Conservation (phyloP, 352 stramenopile species). For the Phytophthora sp. region DNA sequence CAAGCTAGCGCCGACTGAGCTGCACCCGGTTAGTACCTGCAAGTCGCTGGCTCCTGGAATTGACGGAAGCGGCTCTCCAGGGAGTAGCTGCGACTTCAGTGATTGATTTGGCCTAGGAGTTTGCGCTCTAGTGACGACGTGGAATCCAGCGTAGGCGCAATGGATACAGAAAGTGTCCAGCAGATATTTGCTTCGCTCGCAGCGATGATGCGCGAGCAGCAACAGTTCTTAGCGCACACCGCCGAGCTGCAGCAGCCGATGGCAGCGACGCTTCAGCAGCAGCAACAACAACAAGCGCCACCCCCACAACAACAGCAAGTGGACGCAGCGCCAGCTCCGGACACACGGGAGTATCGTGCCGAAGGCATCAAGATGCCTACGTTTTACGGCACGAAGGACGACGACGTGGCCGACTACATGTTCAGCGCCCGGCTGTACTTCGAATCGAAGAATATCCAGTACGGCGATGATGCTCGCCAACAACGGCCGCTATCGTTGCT, state of each 20-base stretch:
- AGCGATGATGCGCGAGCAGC: slow-evolving; percentile 12
- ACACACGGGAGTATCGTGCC: slow-evolving; percentile 1
- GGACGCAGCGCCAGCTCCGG: background rate
- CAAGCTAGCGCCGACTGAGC: too few species aligned
- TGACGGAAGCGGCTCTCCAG: too few species aligned
- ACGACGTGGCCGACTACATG: slow-evolving; percentile 12
- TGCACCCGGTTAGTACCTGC: background rate
- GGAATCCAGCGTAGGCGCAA: too few species aligned
- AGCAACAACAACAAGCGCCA: too few species aligned
- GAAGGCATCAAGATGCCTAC: slow-evolving; percentile 13
- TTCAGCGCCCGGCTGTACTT: slow-evolving; percentile 10
- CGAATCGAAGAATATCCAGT: too few species aligned
- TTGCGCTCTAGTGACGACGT: too few species aligned
- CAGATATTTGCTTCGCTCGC: too few species aligned
- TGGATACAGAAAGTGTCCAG: too few species aligned
- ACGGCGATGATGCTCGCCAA: background rate
- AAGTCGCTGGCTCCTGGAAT: background rate
- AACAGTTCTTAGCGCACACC: slow-evolving; percentile 11
- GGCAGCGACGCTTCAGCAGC: slow-evolving; percentile 6
- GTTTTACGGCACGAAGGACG: slow-evolving; percentile 3
- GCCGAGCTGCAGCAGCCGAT: too few species aligned
- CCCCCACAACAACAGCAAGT: background rate
- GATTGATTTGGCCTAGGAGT: too few species aligned
- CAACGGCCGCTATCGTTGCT: slow-evolving; percentile 2
- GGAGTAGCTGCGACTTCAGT: too few species aligned